A percentile compares a stretch with the other conserved stretches of the same genome.
These are phyloP conservation scores for Trichomonascus vanleenenianus DNA, from an alignment of 805 yeast genomes.

Conservation along the genomic window DNA sequence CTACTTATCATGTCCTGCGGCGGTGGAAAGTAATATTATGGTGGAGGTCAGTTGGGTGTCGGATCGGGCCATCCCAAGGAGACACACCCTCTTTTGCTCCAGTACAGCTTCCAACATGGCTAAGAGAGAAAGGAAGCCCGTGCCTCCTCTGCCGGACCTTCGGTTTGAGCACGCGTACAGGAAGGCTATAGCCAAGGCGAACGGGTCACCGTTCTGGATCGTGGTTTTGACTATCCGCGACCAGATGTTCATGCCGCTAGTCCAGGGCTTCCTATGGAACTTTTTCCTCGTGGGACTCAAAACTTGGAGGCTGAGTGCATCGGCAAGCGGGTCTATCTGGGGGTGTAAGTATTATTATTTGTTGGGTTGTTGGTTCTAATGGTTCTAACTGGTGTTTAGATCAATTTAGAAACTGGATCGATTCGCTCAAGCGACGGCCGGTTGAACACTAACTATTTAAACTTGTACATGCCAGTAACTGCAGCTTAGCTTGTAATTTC, in stretches of 20 bases:
- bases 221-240: slow-evolving; percentile 24
- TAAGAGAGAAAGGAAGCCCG: slow-evolving; percentile 1
- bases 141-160: slow-evolving; percentile 22
- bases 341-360: slow-evolving; percentile 12
- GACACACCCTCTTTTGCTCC: not conserved
- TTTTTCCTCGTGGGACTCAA: slow-evolving; percentile 12
- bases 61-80: not conserved
- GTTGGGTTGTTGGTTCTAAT: not conserved
- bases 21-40: no score
- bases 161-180: slow-evolving; percentile 26
- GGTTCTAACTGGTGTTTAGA: not conserved
- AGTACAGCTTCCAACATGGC: not conserved
- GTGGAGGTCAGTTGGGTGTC: no score
- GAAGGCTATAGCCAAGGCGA: slow-evolving; percentile 26
- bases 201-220: slow-evolving; percentile 21
- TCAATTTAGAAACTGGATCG: not conserved
- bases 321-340: slow-evolving; percentile 11
- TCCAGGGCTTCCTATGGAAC: slow-evolving; percentile 31
- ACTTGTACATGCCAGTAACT: no score
- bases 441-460: no score
- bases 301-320: slow-evolving; percentile 10
- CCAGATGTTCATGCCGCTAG: slow-evolving; percentile 28
- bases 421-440: no score
- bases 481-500: no score
- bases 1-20: no score